Percentiles rank a stretch among this genome's conserved stretches.
These are phyloP conservation scores for Knufia fluminis DNA, from an alignment of 2,329 filamentous ascomycete genomes.

Conservation along the genomic window DNA sequence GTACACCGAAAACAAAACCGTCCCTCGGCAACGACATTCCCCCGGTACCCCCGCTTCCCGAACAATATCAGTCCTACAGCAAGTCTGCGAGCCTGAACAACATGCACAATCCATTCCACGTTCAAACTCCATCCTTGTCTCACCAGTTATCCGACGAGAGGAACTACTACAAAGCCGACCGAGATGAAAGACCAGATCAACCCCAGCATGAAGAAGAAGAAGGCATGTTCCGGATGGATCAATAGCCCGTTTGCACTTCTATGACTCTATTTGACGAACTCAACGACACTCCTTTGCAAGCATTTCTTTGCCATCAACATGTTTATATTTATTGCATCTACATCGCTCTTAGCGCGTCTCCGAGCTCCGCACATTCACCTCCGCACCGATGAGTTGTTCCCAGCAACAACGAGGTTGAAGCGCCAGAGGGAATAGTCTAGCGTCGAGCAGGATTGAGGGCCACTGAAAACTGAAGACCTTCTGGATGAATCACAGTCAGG, in stretches of 20 bases:
- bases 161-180: constrained; percentile 62
- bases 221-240: constrained; percentile 97
- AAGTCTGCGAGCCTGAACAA: constrained; percentile 28
- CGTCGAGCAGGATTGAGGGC: constrained; percentile 21
- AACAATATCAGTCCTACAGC: constrained; percentile 27
- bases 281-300: constrained; percentile 9
- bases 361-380: constrained; percentile 22
- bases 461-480: neutral
- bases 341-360: constrained; percentile 9
- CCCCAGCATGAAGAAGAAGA: constrained; percentile 63
- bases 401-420: constrained; percentile 25
- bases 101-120: constrained; percentile 33
- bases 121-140: constrained; percentile 36
- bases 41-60: constrained; percentile 77
- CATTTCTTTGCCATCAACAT: constrained; percentile 11
- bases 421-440: constrained; percentile 19
- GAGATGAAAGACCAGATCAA: constrained; percentile 55
- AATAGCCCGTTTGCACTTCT: constrained; percentile 38
- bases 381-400: constrained; percentile 23
- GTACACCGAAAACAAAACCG: constrained; percentile 60
- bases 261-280: constrained; percentile 10
- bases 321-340: constrained; percentile 10
- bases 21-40: constrained; percentile 59
- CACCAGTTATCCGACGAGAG: constrained; percentile 43
- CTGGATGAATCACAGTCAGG: neutral